A percentile compares a stretch with the other conserved stretches of the same genome.
phyloP scores from a whole-genome alignment of 345 rosid genomes.

The Heritiera littoralis region DNA sequence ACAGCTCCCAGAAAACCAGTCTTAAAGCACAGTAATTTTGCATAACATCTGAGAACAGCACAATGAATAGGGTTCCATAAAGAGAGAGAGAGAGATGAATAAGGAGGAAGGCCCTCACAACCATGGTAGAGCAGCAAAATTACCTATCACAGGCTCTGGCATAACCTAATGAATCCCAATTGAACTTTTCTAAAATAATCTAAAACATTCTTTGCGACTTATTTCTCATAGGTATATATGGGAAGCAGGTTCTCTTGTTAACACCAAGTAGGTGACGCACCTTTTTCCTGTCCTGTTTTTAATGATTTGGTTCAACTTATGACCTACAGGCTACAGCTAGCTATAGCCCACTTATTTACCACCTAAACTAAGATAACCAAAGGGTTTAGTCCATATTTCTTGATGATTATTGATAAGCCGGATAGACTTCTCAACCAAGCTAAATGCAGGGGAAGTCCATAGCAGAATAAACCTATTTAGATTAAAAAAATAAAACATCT shows the following conservation, averaged over 20 bases:
- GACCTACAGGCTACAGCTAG: not conserved
- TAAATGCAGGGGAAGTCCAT: too few species aligned
- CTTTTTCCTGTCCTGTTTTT: not conserved
- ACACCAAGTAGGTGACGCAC: not conserved
- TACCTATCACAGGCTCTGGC: too few species aligned
- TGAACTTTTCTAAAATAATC: too few species aligned
- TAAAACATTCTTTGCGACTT: not conserved
- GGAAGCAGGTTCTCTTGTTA: not conserved
- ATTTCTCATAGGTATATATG: not conserved
- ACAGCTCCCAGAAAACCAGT: not conserved
- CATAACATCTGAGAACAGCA: not conserved
- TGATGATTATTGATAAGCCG: not conserved
- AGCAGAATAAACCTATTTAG: too few species aligned
- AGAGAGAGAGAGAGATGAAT: too few species aligned
- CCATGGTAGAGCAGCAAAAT: too few species aligned
- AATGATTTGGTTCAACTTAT: not conserved
- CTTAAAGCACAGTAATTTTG: slow-evolving; percentile 1
- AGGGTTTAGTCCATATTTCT: not conserved
- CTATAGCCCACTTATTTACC: not conserved
- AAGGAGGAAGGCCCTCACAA: too few species aligned
- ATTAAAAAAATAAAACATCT: not conserved
- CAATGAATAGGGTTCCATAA: too few species aligned
- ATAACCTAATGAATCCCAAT: too few species aligned
- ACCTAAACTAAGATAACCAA: not conserved
- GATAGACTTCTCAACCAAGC: not conserved